Evolutionary conservation across 2,329 filamentous ascomycete genomes (phyloP).

Genomic region (Zopfia rhizophila): DNA sequence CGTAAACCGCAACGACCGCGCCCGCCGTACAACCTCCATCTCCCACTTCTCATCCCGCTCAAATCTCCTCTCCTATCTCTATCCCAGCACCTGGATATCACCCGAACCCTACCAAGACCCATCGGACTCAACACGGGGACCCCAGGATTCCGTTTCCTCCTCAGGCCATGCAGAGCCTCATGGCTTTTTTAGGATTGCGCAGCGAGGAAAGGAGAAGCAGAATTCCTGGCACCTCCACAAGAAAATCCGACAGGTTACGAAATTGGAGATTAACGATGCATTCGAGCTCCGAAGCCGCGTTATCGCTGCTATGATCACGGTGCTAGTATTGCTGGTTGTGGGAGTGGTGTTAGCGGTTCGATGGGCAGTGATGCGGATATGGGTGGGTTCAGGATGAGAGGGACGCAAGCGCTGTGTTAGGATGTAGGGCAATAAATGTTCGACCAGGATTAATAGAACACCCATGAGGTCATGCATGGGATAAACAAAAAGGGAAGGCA

Average conservation of each 20-base stretch:
- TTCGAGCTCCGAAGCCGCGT: slow-evolving; percentile 68
- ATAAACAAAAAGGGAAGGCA: too few relatives aligned
- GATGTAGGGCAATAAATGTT: too few relatives aligned
- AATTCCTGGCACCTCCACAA: slow-evolving; percentile 51
- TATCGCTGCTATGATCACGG: slow-evolving; percentile 60
- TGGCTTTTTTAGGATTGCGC: slow-evolving; percentile 13
- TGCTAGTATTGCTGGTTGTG: slow-evolving; percentile 25
- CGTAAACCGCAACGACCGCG: slow-evolving; percentile 68
- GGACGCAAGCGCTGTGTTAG: too few relatives aligned
- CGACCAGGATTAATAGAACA: too few relatives aligned
- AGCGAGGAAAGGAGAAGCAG: slow-evolving; percentile 29
- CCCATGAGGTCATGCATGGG: too few relatives aligned
- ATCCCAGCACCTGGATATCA: slow-evolving; percentile 43
- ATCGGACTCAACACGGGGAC: slow-evolving; percentile 31
- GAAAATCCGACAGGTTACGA: slow-evolving; percentile 66
- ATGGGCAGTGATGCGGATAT: too few relatives aligned
- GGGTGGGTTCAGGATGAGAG: too few relatives aligned
- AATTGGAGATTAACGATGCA: slow-evolving; percentile 71
- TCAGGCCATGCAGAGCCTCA: slow-evolving; percentile 34
- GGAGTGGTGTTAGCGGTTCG: slow-evolving; percentile 31
- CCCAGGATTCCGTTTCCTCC: slow-evolving; percentile 2
- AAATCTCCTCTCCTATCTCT: slow-evolving; percentile 30
- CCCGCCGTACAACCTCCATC: slow-evolving; percentile 57
- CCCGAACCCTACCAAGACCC: slow-evolving; percentile 58
- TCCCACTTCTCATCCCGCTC: slow-evolving; percentile 24